phyloP scores from a whole-genome alignment of 495 filamentous ascomycete species.

The Sabuloglossum arenarium region DNA sequence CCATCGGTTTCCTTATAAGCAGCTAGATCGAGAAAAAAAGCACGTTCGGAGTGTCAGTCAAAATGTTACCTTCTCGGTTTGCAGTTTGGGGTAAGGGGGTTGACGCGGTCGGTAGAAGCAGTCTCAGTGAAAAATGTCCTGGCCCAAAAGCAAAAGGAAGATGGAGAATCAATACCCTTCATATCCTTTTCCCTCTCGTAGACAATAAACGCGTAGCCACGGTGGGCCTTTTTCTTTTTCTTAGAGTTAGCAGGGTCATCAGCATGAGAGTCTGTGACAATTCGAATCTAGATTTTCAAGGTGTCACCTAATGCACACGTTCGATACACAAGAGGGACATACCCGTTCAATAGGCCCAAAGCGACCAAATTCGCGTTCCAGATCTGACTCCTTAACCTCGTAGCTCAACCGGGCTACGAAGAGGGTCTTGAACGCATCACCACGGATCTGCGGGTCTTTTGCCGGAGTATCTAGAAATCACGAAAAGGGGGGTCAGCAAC shows the following conservation, averaged over 20 bases:
- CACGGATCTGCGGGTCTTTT: conserved; percentile 66
- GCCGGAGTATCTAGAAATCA: conserved; percentile 38
- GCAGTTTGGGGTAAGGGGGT: neutral
- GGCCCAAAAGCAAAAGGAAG: conserved; percentile 16
- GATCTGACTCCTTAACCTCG: conserved; percentile 67
- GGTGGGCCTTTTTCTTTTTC: conserved; percentile 62
- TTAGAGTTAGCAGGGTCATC: conserved; percentile 38
- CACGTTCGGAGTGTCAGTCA: conserved; percentile 15
- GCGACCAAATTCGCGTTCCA: conserved; percentile 85
- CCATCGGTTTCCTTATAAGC: conserved; percentile 80
- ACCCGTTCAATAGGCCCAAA: conserved; percentile 92
- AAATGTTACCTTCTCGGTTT: conserved; percentile 7
- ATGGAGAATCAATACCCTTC: conserved; percentile 57
- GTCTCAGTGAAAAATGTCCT: neutral
- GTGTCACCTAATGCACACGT: conserved; percentile 7
- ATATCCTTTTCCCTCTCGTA: conserved; percentile 97
- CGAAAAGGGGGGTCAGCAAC: conserved; percentile 3
- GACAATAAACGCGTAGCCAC: conserved; percentile 91
- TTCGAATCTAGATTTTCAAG: conserved; percentile 50
- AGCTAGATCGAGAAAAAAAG: conserved; percentile 23
- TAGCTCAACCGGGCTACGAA: conserved; percentile 84
- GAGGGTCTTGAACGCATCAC: conserved; percentile 86
- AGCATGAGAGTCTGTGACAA: conserved; percentile 47
- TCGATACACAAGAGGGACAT: conserved; percentile 12
- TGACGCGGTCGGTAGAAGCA: neutral